Conservation (phyloP, 1,139 yeast species). For the Suhomyces yuchorum region DNA sequence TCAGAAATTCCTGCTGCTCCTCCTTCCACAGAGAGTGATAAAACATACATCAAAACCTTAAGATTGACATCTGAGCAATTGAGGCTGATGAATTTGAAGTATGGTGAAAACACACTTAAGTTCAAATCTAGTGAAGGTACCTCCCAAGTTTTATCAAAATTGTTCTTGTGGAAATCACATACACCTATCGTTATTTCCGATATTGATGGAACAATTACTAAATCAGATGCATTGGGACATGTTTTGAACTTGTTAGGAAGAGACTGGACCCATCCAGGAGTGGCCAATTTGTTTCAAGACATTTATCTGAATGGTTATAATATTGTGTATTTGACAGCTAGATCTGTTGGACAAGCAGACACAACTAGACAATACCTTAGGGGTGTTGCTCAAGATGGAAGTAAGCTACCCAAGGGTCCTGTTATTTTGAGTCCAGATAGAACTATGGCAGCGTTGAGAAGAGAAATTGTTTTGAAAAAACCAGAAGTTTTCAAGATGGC, state of each 20-base stretch:
- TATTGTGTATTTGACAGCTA: constrained; percentile 88
- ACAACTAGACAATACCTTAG: constrained; percentile 81
- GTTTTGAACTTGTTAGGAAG: constrained; percentile 90
- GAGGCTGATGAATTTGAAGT: constrained; percentile 66
- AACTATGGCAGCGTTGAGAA: constrained; percentile 88
- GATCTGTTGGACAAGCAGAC: constrained; percentile 96
- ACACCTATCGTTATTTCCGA: constrained; percentile 95
- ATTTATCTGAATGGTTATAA: constrained; percentile 87
- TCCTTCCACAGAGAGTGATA: constrained; percentile 19
- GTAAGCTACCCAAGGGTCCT: constrained; percentile 84
- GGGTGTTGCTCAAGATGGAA: constrained; percentile 75
- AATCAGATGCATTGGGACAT: constrained; percentile 97
- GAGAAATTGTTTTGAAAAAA: constrained; percentile 91
- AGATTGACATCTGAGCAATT: constrained; percentile 91
- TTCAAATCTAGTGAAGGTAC: constrained; percentile 84
- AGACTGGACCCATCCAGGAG: constrained; percentile 99
- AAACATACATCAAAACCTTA: constrained; percentile 76
- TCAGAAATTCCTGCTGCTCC: background rate
- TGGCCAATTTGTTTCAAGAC: constrained; percentile 86
- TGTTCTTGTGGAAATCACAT: constrained; percentile 81
- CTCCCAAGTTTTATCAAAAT: constrained; percentile 70
- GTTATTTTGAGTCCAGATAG: constrained; percentile 95
- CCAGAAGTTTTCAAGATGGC: constrained; percentile 99
- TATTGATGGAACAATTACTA: constrained; percentile 97
- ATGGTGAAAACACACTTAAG: constrained; percentile 76